Base-by-base conservation (phyloP, 139 green algal species). In the Pseudopediastrum boryanum region DNA sequence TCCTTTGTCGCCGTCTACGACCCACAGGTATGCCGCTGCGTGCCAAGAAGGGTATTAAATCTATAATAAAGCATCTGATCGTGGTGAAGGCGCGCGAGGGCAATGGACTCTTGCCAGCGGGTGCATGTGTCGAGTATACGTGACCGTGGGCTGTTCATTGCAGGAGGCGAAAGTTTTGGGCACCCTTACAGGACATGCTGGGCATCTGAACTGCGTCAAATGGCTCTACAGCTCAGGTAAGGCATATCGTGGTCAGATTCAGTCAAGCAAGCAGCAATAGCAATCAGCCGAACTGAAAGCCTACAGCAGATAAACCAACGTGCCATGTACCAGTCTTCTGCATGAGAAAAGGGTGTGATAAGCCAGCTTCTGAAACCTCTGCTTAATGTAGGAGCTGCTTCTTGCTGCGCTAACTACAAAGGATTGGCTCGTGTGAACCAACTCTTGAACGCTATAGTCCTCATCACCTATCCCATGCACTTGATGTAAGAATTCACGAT, bases 181-280 rank as follows among this genome's bases (percentile, higher is more conserved):
- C 2, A 91, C 87, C 0, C 66, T 98, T 35, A 74, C 85, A n/a
- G 94, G 94, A 0, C 93, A 97, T 75, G 89, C 80, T 2, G 86
- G 78, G 12, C 66, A 81, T 12, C 92, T 98, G 8, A 94, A 92
- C 80, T 97, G 93, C 63, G 80, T 96, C 52, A 69, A 69, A 27
- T 98, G 93, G 92, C 48, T 95, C 31, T 81, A 82, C 3, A 13
- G 25, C 4, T 21, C 71, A 79, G 86, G 85, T 87, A 67, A 43
- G 48, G 35, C 41, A 67, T 16, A n/a, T n/a, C 35, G 13, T 72
- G 42, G n/a, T 10, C 12, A 54, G 39, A 4, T 44, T 63, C 16
- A 2, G 4, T 1, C 48, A 58, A 16, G 48, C 16, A 27, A 19
- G 48, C 19, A n/a, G 48, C 19, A 58, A 27, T 58, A 19, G 19